Evolutionary conservation across 2,329 filamentous ascomycete species (phyloP).

Genomic region (Talaromyces sp.): DNA sequence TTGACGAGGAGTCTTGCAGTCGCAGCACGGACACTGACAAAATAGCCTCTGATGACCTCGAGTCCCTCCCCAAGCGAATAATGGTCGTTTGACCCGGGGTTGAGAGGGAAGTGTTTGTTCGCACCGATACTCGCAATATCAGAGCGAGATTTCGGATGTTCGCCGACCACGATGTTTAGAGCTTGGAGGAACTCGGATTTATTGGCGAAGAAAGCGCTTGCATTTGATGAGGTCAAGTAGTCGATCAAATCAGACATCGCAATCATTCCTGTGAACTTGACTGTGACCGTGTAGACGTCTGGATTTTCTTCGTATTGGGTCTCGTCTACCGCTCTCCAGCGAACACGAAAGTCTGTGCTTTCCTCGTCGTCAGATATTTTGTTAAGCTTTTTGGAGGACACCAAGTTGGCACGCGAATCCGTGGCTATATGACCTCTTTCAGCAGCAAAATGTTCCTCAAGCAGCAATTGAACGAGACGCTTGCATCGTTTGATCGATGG

Average conservation of each 20-base stretch:
- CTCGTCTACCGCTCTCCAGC: constrained; percentile 37
- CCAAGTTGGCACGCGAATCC: constrained; percentile 39
- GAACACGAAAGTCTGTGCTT: constrained; percentile 26
- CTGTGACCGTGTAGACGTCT: constrained; percentile 35
- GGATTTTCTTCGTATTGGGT: constrained; percentile 31
- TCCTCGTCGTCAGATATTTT: constrained; percentile 19
- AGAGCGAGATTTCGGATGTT: constrained; percentile 43
- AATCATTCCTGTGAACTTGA: constrained; percentile 35
- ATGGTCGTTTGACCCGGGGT: constrained; percentile 41
- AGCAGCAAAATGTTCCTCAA: constrained; percentile 36
- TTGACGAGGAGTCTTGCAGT: constrained; percentile 59
- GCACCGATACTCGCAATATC: constrained; percentile 48
- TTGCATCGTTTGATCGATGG: constrained; percentile 44
- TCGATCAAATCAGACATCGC: constrained; percentile 43
- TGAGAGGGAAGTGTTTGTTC: constrained; percentile 53
- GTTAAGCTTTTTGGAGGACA: constrained; percentile 31
- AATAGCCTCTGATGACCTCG: constrained; percentile 59
- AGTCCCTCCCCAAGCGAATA: constrained; percentile 55
- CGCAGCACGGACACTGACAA: constrained; percentile 58
- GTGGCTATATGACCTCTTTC: constrained; percentile 33
- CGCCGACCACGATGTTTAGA: constrained; percentile 57
- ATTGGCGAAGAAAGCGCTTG: constrained; percentile 37
- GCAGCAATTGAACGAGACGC: constrained; percentile 48
- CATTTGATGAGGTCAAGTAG: constrained; percentile 39
- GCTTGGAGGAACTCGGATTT: constrained; percentile 55